A percentile compares a stretch with the other conserved stretches of the same genome.
Conservation (phyloP, 2,329 filamentous ascomycete species). For the Helotiales sp. region DNA sequence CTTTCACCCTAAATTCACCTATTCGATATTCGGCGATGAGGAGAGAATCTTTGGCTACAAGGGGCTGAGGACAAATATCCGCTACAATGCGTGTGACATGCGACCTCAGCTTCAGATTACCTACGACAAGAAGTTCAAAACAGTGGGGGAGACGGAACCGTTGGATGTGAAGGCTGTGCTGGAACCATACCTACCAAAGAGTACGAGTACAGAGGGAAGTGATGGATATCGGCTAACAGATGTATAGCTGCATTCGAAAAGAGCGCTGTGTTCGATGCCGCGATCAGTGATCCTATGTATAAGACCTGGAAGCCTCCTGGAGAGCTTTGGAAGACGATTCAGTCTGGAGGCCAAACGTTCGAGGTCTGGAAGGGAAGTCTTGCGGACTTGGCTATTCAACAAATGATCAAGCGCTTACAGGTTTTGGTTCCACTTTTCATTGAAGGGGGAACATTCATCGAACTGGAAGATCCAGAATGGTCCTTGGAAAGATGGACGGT, state of each 20-base stretch:
- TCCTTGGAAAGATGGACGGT: slow-evolving; percentile 82
- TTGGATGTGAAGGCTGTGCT: slow-evolving; percentile 63
- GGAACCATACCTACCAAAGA: slow-evolving; percentile 62
- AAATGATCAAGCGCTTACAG: slow-evolving; percentile 78
- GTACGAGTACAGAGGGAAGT: slow-evolving; percentile 41
- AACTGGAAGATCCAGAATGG: slow-evolving; percentile 69
- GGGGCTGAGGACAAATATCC: slow-evolving; percentile 72
- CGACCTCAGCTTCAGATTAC: slow-evolving; percentile 72
- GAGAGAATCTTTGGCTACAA: slow-evolving; percentile 91
- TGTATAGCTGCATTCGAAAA: slow-evolving; percentile 65
- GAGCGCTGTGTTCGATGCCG: slow-evolving; percentile 59
- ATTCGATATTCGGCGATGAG: slow-evolving; percentile 90
- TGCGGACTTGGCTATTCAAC: slow-evolving; percentile 65
- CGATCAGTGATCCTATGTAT: slow-evolving; percentile 45
- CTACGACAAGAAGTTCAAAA: slow-evolving; percentile 70
- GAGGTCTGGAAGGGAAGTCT: slow-evolving; percentile 85
- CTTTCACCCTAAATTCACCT: slow-evolving; percentile 87
- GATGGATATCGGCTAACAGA: slow-evolving; percentile 5
- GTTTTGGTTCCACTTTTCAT: slow-evolving; percentile 85
- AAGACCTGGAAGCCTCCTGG: slow-evolving; percentile 72
- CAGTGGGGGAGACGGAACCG: slow-evolving; percentile 67
- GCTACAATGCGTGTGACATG: slow-evolving; percentile 69
- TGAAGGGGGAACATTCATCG: slow-evolving; percentile 81
- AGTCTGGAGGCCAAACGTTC: slow-evolving; percentile 62
- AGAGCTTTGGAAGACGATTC: slow-evolving; percentile 64